Evolutionary conservation across 768 basidiomycete genomes (phyloP).

Genomic region (Agrocybe chaxingu): DNA sequence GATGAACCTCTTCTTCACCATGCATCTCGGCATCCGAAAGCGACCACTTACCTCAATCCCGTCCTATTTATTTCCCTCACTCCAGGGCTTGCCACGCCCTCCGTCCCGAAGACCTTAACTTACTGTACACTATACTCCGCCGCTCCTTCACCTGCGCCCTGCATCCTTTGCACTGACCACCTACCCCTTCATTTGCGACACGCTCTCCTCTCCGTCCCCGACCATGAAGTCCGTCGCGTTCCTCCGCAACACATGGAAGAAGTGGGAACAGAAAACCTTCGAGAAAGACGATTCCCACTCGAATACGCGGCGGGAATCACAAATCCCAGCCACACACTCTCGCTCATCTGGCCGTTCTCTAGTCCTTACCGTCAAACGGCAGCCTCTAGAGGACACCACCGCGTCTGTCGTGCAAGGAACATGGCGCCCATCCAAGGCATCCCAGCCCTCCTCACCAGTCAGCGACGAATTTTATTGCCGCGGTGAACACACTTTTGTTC

Average conservation of each 20-base stretch:
- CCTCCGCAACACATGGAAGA: constrained; percentile 37
- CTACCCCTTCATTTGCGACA: constrained; percentile 4
- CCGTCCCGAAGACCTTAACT: constrained; percentile 15
- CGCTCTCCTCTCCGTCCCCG: constrained; percentile 3
- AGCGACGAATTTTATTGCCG: constrained; percentile 8
- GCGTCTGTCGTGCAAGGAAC: constrained; percentile 12
- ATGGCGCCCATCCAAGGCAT: constrained; percentile 8
- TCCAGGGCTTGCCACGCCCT: constrained; percentile 11
- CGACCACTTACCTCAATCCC: no score
- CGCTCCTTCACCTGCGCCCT: constrained; percentile 4
- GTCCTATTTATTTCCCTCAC: constrained; percentile 23
- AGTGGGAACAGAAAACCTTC: constrained; percentile 25
- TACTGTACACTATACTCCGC: constrained; percentile 12
- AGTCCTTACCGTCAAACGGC: constrained; percentile 13
- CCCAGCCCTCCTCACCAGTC: constrained; percentile 13
- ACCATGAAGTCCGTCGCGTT: constrained; percentile 38
- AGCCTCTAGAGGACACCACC: constrained; percentile 11
- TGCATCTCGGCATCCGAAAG: constrained; percentile 22
- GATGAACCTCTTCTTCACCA: constrained; percentile 21
- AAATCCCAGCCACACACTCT: constrained; percentile 7
- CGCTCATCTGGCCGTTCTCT: constrained; percentile 12
- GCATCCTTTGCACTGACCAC: constrained; percentile 2
- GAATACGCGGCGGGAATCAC: constrained; percentile 4
- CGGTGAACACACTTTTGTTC: constrained; percentile 3
- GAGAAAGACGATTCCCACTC: constrained; percentile 12